These are phyloP conservation scores for Mycena sp. DNA, from an alignment of 1,284 basidiomycete genomes.

Conservation along the genomic window DNA sequence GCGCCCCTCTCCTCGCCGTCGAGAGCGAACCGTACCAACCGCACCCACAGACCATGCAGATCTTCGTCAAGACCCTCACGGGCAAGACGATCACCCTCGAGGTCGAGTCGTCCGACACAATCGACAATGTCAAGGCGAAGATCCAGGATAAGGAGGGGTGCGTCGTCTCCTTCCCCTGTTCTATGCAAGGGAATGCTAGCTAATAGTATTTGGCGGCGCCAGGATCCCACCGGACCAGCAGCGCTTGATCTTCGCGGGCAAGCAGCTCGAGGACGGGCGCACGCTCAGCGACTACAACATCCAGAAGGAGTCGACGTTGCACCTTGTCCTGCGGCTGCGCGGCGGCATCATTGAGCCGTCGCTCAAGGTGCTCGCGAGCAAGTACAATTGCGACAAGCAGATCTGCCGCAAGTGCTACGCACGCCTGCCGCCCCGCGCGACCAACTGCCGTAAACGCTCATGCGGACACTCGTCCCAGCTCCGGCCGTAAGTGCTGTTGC, in stretches of 20 bases:
- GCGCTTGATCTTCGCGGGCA: constrained; percentile 94
- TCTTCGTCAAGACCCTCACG: constrained; percentile 95
- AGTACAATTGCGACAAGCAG: constrained; percentile 98
- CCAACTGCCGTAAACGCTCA: constrained; percentile 96
- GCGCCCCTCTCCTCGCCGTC: too few species aligned
- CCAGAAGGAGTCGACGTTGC: constrained; percentile 99
- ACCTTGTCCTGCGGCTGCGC: constrained; percentile 81
- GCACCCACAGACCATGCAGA: constrained; percentile 86
- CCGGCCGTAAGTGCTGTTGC: constrained; percentile 82
- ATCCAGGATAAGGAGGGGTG: constrained; percentile 94
- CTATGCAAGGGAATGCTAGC: not conserved
- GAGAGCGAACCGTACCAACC: too few species aligned
- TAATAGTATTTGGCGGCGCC: not conserved
- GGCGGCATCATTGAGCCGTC: constrained; percentile 99
- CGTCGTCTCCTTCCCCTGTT: constrained; percentile 40
- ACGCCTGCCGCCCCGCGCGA: constrained; percentile 97
- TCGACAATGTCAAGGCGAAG: constrained; percentile 94
- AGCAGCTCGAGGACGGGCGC: constrained; percentile 97
- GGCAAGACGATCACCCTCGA: constrained; percentile 99
- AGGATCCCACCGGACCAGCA: constrained; percentile 95
- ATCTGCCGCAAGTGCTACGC: constrained; percentile 99
- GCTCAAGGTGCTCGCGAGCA: constrained; percentile 94
- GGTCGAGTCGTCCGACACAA: constrained; percentile 96
- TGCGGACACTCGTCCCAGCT: constrained; percentile 96
- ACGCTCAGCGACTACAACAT: constrained; percentile 97